Percentiles rank a stretch among this genome's conserved stretches.
Conservation (phyloP, 108 stramenopile genomes). For the Asterionellopsis glacialis region DNA sequence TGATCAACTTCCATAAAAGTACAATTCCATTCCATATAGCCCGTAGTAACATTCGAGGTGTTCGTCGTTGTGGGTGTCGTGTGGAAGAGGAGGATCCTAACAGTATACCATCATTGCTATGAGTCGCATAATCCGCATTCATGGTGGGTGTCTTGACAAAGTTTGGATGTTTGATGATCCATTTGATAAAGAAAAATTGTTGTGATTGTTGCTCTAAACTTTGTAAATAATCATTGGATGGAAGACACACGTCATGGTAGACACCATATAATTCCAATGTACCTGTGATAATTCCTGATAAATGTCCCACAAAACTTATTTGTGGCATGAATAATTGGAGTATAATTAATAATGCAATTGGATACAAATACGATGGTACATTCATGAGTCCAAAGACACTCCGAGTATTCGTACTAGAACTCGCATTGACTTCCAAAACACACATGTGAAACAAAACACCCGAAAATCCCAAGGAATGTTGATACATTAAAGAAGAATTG, state of each 20-base stretch:
- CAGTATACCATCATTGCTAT: conserved; percentile 3
- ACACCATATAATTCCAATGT: conserved; percentile 51
- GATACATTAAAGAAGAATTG: conserved; percentile 47
- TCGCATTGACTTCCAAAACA: conserved; percentile 62
- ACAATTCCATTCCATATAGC: conserved; percentile 9
- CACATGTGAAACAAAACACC: conserved; percentile 82
- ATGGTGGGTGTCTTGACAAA: conserved; percentile 29
- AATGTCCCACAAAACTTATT: conserved; percentile 64
- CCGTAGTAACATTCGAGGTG: conserved; percentile 15
- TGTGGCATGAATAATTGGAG: conserved; percentile 81
- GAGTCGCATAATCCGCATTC: no score
- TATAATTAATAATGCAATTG: conserved; percentile 64
- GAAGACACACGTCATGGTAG: conserved; percentile 27
- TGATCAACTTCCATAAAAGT: conserved; percentile 16
- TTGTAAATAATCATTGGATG: conserved; percentile 27
- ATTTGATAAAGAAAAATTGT: conserved; percentile 2
- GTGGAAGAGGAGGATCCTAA: conserved; percentile 3
- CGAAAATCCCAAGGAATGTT: conserved; percentile 75
- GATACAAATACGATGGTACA: conserved; percentile 70
- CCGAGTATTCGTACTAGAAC: conserved; percentile 29
- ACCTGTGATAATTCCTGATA: conserved; percentile 69
- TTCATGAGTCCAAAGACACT: conserved; percentile 66
- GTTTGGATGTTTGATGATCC: conserved; percentile 11
- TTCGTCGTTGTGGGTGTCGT: conserved; percentile 10
- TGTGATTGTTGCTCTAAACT: no score